Evolutionary conservation across 345 rosid genomes (phyloP).

Genomic region (Crucihimalaya himalaica): DNA sequence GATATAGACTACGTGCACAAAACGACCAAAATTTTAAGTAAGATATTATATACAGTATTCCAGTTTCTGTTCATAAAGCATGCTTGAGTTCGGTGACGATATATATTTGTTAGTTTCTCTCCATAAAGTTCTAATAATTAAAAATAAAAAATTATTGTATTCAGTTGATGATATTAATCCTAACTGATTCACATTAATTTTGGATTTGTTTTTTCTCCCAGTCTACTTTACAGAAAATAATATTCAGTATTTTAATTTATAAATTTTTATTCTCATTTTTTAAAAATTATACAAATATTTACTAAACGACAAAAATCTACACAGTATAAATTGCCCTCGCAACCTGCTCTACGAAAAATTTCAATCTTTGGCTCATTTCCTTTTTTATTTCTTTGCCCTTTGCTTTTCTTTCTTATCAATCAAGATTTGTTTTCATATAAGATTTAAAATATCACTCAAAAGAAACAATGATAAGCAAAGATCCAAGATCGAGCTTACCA

Average conservation of each 20-base stretch:
- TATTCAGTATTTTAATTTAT: constrained; percentile 25
- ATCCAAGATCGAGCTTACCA: constrained; percentile 76
- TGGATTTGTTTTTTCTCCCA: not conserved
- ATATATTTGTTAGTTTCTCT: constrained; percentile 15
- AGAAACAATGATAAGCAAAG: constrained; percentile 49
- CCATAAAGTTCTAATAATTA: constrained; percentile 5
- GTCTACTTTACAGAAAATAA: constrained; percentile 30
- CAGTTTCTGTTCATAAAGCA: constrained; percentile 34
- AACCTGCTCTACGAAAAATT: constrained; percentile 63
- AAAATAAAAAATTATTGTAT: not conserved
- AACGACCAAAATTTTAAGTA: constrained; percentile 45
- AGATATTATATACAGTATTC: not conserved
- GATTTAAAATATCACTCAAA: not conserved
- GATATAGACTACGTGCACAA: constrained; percentile 20
- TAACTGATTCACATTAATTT: constrained; percentile 16
- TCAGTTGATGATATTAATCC: not conserved
- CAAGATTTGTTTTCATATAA: not conserved
- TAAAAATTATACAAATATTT: not conserved
- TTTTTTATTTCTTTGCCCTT: not conserved
- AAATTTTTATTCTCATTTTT: constrained; percentile 28
- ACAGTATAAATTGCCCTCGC: constrained; percentile 60
- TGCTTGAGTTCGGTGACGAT: constrained; percentile 22
- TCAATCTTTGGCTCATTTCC: constrained; percentile 48
- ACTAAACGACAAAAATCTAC: constrained; percentile 61
- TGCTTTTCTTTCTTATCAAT: not conserved